Conservation (phyloP, 345 rosid genomes). For the Noccaea caerulescens region DNA sequence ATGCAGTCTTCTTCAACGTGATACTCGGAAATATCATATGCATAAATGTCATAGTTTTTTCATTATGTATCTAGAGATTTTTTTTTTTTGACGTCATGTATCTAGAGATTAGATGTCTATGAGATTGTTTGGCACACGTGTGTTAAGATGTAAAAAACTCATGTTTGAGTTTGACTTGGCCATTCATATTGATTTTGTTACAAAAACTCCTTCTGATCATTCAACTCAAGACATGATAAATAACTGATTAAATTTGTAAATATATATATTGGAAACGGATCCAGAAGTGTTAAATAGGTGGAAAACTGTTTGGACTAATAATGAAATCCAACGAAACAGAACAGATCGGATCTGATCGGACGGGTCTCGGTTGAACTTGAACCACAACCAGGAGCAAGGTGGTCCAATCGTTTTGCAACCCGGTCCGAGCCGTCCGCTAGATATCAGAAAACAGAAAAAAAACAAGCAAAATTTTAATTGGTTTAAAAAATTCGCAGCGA, state of each 20-base stretch:
- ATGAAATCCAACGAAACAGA: slow-evolving; percentile 19
- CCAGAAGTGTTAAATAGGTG: background rate
- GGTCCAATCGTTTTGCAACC: slow-evolving; percentile 22
- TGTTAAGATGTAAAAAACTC: too few relatives aligned
- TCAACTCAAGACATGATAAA: background rate
- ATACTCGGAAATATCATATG: background rate
- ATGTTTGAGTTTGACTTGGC: too few relatives aligned
- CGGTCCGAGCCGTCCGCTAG: slow-evolving; percentile 29
- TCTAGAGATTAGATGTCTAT: too few relatives aligned
- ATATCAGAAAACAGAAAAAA: background rate
- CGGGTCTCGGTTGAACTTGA: slow-evolving; percentile 19
- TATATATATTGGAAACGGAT: background rate
- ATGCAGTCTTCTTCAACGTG: background rate
- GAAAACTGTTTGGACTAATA: slow-evolving; percentile 1
- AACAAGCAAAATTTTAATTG: slow-evolving; percentile 14
- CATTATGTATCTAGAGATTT: background rate
- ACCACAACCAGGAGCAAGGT: slow-evolving; percentile 8
- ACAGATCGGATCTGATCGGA: slow-evolving; percentile 21
- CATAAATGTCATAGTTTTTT: background rate
- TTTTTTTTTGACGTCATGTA: too few relatives aligned
- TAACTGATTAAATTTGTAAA: background rate
- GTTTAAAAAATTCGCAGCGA: slow-evolving; percentile 30
- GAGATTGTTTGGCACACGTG: too few relatives aligned
- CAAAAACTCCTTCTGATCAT: background rate
- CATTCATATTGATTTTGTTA: too few relatives aligned